A percentile compares a stretch with the other conserved stretches of the same genome.
Evolutionary conservation across 2,329 filamentous ascomycete species (phyloP).

Genomic region (Fusarium oligoseptatum): DNA sequence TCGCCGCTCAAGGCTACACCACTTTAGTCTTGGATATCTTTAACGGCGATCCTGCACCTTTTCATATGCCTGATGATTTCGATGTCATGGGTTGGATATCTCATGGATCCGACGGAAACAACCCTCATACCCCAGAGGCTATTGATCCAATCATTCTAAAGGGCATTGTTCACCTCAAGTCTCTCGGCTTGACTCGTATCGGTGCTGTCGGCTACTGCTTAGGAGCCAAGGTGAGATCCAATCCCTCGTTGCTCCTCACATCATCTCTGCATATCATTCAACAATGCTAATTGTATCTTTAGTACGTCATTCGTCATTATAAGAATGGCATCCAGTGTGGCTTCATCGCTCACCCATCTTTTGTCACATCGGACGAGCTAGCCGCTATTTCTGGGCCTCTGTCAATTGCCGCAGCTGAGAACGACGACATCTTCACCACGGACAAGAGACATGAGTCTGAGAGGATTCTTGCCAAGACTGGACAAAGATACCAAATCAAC

Average conservation of each 20-base stretch:
- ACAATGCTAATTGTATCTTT: background rate
- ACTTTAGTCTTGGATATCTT: slow-evolving; percentile 51
- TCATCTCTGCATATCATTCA: background rate
- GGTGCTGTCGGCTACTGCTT: background rate
- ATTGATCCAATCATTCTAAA: background rate
- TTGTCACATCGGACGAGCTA: background rate
- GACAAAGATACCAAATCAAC: background rate
- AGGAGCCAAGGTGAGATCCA: background rate
- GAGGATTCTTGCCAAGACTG: background rate
- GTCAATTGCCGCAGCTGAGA: background rate
- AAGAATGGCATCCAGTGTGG: background rate
- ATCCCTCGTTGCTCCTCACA: background rate
- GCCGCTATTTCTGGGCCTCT: background rate
- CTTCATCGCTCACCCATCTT: background rate
- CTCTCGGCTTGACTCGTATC: background rate
- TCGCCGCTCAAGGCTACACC: slow-evolving; percentile 50
- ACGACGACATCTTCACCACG: background rate
- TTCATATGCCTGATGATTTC: background rate
- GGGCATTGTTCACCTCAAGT: background rate
- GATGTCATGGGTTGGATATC: background rate
- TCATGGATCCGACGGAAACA: background rate
- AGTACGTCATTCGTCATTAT: background rate
- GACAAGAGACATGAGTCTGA: background rate
- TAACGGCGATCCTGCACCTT: slow-evolving; percentile 23
- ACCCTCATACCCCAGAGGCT: background rate